Percentiles rank a stretch among this genome's conserved stretches.
These are phyloP conservation scores for Leccinum angustisporum DNA, from an alignment of 1,284 basidiomycete genomes.

Conservation along the genomic window DNA sequence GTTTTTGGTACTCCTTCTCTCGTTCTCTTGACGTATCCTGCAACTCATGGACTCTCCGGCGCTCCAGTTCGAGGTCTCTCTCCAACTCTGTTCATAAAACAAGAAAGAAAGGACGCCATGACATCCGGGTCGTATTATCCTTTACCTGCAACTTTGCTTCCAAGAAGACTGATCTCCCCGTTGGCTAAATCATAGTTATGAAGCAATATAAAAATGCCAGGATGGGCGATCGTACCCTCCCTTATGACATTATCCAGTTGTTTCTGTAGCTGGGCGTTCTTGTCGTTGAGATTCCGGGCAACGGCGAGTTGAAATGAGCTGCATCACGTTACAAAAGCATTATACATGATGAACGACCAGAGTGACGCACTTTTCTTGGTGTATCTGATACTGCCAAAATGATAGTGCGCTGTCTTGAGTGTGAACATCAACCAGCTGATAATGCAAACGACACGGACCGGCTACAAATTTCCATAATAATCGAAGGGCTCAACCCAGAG, in stretches of 20 bases:
- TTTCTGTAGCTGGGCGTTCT: slow-evolving; percentile 76
- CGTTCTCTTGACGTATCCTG: slow-evolving; percentile 73
- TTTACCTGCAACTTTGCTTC: slow-evolving; percentile 62
- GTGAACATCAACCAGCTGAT: slow-evolving; percentile 12
- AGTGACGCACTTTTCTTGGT: slow-evolving; percentile 69
- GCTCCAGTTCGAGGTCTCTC: slow-evolving; percentile 75
- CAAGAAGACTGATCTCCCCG: slow-evolving; percentile 69
- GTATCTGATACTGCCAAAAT: slow-evolving; percentile 86
- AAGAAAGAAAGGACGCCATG: slow-evolving; percentile 2
- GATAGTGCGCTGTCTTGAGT: slow-evolving; percentile 60
- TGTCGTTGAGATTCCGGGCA: slow-evolving; percentile 74
- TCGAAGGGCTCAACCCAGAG: slow-evolving; percentile 71
- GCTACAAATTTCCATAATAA: slow-evolving; percentile 76
- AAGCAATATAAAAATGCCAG: background rate
- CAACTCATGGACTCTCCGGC: slow-evolving; percentile 66
- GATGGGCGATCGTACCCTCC: slow-evolving; percentile 52
- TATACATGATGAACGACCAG: background rate
- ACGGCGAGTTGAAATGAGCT: slow-evolving; percentile 83
- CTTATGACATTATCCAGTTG: slow-evolving; percentile 77
- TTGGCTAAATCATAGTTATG: slow-evolving; percentile 51
- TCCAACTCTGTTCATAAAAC: slow-evolving; percentile 55
- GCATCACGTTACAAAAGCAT: slow-evolving; percentile 9
- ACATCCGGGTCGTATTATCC: background rate
- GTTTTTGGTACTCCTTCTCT: slow-evolving; percentile 84
- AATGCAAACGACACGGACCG: slow-evolving; percentile 44